Evolutionary conservation across 2,329 filamentous ascomycete species (phyloP), one percentile per base, ranked within the genome.

Genomic region (Periconia digitata): DNA sequence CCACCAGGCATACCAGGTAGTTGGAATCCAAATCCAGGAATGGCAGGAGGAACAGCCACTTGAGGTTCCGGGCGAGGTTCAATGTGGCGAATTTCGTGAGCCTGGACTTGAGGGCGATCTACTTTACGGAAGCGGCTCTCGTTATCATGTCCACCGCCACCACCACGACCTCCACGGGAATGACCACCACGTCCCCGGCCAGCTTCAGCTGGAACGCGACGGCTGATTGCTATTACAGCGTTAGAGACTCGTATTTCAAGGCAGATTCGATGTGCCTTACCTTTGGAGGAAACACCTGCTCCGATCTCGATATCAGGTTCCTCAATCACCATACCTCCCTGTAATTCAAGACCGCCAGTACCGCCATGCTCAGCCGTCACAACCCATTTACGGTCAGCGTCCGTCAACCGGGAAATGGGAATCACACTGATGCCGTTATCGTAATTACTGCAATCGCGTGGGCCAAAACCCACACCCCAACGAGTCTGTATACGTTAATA

Each of bases 281-380:
- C 90, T 78, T 99, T 99, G 37, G 91, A 96, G 16, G 92, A 96
- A 13, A 99, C 95, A 47, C 94, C 94, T 16, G 92, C 92, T 44
- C 94, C 94, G 49, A 99, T 99, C 73, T 99, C 94, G 62, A 99
- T 99, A 67, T 99, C 94, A 3, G 94, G 94, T 73, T 99, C 94
- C 70, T 99, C 94, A 21, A 99, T 88, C 6, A 92, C 87, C 74
- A 99, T 84, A 36, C 92, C 91, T 13, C 83, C 78, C 65, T 91
- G 86, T 51, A 99, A 90, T 2, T 84, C 76, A 47, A 83, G 82
- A 46, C 92, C 94, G 47, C 92, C 94, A 53, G 90, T 96, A 46
- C 94, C 94, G 57, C 94, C 94, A 67, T 87, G 96, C 56, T 95
- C 90, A 12, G 94, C 95, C 29, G 86, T 96, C 56, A 96, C 75